Evolutionary conservation across 345 rosid species (phyloP).

Genomic region (Corymbia maculata): DNA sequence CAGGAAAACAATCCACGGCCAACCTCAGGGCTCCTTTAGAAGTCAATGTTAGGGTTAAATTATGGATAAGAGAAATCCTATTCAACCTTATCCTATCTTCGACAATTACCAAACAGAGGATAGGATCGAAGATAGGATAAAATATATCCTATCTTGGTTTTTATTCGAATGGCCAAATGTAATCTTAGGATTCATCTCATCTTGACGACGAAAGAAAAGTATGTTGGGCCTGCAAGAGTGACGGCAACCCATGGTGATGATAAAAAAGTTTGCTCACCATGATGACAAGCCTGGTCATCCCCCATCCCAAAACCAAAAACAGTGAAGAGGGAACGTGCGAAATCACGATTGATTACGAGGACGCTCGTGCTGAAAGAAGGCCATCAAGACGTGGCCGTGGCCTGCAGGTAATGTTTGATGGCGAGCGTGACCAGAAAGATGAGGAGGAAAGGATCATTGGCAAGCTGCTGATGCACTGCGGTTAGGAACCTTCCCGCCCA

Average conservation of each 20-base stretch:
- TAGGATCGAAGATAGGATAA: too few relatives aligned
- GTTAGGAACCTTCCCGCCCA: conserved; percentile 54
- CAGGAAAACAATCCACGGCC: too few relatives aligned
- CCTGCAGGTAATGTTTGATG: conserved; percentile 52
- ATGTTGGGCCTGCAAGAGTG: conserved; percentile 5
- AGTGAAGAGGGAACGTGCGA: conserved; percentile 47
- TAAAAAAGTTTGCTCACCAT: conserved; percentile 1
- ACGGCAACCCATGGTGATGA: conserved; percentile 2
- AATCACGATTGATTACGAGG: background rate
- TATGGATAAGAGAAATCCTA: too few relatives aligned
- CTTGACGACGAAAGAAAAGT: conserved; percentile 15
- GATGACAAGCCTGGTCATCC: conserved; percentile 9
- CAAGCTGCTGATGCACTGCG: conserved; percentile 68
- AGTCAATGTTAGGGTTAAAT: too few relatives aligned
- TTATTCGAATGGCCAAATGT: too few relatives aligned
- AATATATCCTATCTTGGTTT: too few relatives aligned
- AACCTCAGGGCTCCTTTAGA: too few relatives aligned
- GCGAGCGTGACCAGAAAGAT: conserved; percentile 36
- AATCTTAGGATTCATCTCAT: background rate
- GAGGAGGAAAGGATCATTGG: conserved; percentile 83
- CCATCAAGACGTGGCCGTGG: conserved; percentile 46
- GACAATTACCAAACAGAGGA: too few relatives aligned
- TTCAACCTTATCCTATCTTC: too few relatives aligned
- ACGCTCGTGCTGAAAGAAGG: conserved; percentile 20
- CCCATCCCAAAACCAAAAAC: conserved; percentile 44